These are phyloP conservation scores for Xylariaceae sp. DNA, from an alignment of 2,329 filamentous ascomycete genomes.

Conservation along the genomic window DNA sequence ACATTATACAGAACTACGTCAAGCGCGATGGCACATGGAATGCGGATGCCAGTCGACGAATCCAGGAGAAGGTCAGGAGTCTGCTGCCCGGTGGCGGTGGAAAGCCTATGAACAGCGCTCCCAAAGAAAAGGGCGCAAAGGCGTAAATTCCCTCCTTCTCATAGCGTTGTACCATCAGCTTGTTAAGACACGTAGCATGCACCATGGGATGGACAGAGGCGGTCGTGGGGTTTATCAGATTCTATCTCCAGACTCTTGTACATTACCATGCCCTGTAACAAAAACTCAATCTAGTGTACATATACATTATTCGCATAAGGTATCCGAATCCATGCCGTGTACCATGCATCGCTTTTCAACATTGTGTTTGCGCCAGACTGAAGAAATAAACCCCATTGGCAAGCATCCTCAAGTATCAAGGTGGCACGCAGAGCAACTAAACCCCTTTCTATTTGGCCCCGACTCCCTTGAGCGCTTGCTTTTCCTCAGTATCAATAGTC, in stretches of 20 bases:
- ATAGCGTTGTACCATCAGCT: too few species aligned
- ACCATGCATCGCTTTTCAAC: too few species aligned
- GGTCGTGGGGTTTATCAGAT: slow-evolving; percentile 2
- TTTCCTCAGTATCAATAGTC: slow-evolving; percentile 46
- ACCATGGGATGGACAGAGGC: neutral
- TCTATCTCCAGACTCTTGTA: slow-evolving; percentile 9
- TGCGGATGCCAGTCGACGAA: slow-evolving; percentile 14
- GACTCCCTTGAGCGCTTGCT: slow-evolving; percentile 36
- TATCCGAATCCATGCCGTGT: slow-evolving; percentile 8
- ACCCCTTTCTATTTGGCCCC: neutral
- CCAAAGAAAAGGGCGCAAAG: neutral
- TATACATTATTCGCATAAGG: slow-evolving; percentile 2
- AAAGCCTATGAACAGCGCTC: neutral
- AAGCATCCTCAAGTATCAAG: too few species aligned
- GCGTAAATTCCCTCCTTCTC: too few species aligned
- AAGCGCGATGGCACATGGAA: slow-evolving; percentile 29
- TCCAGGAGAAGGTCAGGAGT: slow-evolving; percentile 25
- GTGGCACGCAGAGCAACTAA: too few species aligned
- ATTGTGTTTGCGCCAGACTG: too few species aligned
- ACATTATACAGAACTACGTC: slow-evolving; percentile 32
- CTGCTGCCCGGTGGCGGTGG: slow-evolving; percentile 13
- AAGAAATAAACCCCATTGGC: too few species aligned
- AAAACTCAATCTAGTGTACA: slow-evolving; percentile 20
- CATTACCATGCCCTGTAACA: slow-evolving; percentile 17
- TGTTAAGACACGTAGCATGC: neutral